Percentiles rank a stretch among this genome's conserved stretches.
Conservation (phyloP, 2,329 filamentous ascomycete genomes). For the Aureobasidium sp. region DNA sequence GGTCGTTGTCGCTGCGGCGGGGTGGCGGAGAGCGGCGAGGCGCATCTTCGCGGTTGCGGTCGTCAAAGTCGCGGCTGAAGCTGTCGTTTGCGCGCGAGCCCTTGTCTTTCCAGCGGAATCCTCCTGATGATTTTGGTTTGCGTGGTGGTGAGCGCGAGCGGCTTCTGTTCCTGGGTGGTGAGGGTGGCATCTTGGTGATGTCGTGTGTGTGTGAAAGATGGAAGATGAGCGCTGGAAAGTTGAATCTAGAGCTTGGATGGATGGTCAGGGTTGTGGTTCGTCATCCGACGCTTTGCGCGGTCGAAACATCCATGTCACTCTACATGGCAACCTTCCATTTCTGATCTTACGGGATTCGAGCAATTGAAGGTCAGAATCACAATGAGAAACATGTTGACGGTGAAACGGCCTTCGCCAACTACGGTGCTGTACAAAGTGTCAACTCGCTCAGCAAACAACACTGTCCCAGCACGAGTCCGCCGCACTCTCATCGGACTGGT, state of each 20-base stretch:
- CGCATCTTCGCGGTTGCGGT: slow-evolving; percentile 26
- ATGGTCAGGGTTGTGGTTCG: slow-evolving; percentile 1
- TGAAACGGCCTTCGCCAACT: slow-evolving; percentile 55
- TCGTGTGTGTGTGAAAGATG: not conserved
- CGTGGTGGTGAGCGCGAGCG: slow-evolving; percentile 29
- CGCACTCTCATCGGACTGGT: slow-evolving; percentile 40
- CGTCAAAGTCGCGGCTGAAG: slow-evolving; percentile 20
- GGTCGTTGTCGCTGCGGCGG: slow-evolving; percentile 15
- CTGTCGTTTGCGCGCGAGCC: slow-evolving; percentile 20
- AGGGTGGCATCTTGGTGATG: slow-evolving; percentile 3
- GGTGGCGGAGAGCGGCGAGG: slow-evolving; percentile 28
- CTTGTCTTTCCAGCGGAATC: slow-evolving; percentile 34
- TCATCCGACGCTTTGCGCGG: not conserved
- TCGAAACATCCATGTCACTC: not conserved
- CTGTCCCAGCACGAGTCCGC: slow-evolving; percentile 39
- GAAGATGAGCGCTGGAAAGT: not conserved
- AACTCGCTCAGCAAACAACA: slow-evolving; percentile 55
- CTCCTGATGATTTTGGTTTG: slow-evolving; percentile 26
- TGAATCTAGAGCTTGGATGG: not conserved
- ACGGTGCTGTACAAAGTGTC: slow-evolving; percentile 92
- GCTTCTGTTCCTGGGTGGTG: slow-evolving; percentile 2
- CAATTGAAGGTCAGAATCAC: not conserved
- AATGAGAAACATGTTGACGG: slow-evolving; percentile 25
- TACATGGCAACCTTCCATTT: not conserved
- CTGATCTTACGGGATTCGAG: not conserved